Conservation (phyloP, 2,329 filamentous ascomycete species). For the Venturia nashicola region DNA sequence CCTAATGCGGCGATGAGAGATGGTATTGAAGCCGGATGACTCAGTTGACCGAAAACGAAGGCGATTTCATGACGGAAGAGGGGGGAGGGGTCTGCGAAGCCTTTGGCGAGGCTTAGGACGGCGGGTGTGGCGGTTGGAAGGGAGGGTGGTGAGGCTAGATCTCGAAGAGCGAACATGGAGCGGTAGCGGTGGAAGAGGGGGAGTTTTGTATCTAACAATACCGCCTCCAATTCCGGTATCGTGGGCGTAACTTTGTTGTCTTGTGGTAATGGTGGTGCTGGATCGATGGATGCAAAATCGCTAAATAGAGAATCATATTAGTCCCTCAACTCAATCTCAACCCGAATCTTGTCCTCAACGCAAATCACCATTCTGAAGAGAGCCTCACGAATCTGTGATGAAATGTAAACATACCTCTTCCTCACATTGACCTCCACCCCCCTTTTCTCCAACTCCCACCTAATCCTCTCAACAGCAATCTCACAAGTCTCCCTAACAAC, state of each 20-base stretch:
- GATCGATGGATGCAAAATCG: slow-evolving; percentile 91
- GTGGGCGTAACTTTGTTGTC: slow-evolving; percentile 43
- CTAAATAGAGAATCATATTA: too few relatives aligned
- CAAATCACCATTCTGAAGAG: too few relatives aligned
- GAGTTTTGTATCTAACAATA: slow-evolving; percentile 63
- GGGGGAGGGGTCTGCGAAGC: slow-evolving; percentile 74
- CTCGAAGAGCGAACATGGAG: slow-evolving; percentile 94
- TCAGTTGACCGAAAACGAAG: slow-evolving; percentile 94
- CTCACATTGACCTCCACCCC: slow-evolving; percentile 61
- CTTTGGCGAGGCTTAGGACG: slow-evolving; percentile 71
- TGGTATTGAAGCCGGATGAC: slow-evolving; percentile 92
- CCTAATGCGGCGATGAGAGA: slow-evolving; percentile 69
- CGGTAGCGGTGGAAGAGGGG: slow-evolving; percentile 89
- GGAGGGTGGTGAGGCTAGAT: slow-evolving; percentile 86
- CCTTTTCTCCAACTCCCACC: slow-evolving; percentile 67
- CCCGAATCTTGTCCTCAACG: too few relatives aligned
- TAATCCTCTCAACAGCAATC: slow-evolving; percentile 84
- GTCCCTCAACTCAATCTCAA: too few relatives aligned
- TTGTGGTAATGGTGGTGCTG: slow-evolving; percentile 69
- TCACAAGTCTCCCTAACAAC: slow-evolving; percentile 94
- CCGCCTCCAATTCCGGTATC: slow-evolving; percentile 62
- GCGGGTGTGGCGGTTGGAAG: slow-evolving; percentile 83
- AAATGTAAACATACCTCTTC: slow-evolving; percentile 69
- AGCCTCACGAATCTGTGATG: too few relatives aligned
- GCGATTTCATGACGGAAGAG: slow-evolving; percentile 97